Evolutionary conservation across 257 asterid genomes (phyloP).

Genomic region (Solanum corneliomulleri): DNA sequence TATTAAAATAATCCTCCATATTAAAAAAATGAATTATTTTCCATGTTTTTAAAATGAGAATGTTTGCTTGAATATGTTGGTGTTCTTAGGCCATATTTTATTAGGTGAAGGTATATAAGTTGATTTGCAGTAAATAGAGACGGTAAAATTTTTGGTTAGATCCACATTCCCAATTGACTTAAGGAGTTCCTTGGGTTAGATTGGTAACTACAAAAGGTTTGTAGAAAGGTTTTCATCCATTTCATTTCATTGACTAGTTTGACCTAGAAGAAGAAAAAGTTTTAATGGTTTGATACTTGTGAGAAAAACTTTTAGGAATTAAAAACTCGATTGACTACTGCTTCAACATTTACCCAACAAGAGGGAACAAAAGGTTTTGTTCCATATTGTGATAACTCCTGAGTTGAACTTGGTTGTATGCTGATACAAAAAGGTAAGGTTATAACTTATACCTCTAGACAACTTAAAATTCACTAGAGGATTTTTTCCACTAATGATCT

Average conservation of each 20-base stretch:
- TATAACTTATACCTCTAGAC: background rate
- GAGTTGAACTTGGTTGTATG: background rate
- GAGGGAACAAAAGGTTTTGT: background rate
- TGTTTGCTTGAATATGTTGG: background rate
- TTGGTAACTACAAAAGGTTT: background rate
- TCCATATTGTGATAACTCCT: too few relatives aligned
- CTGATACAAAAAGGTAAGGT: background rate
- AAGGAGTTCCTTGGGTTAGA: background rate
- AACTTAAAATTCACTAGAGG: background rate
- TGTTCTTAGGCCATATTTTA: background rate
- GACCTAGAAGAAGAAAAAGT: background rate
- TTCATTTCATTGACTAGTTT: background rate
- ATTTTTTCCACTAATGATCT: background rate
- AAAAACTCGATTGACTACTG: background rate
- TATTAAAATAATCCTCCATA: background rate
- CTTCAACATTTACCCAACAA: background rate
- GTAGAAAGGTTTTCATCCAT: background rate
- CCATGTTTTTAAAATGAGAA: background rate
- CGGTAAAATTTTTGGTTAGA: background rate
- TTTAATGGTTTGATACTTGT: background rate
- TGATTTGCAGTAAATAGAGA: background rate
- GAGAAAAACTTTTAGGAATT: background rate
- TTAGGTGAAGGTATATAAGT: background rate
- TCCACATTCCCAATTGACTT: background rate
- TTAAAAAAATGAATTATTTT: too few relatives aligned